phyloP scores from a whole-genome alignment of 495 filamentous ascomycete genomes.

The Podospora appendiculata region DNA sequence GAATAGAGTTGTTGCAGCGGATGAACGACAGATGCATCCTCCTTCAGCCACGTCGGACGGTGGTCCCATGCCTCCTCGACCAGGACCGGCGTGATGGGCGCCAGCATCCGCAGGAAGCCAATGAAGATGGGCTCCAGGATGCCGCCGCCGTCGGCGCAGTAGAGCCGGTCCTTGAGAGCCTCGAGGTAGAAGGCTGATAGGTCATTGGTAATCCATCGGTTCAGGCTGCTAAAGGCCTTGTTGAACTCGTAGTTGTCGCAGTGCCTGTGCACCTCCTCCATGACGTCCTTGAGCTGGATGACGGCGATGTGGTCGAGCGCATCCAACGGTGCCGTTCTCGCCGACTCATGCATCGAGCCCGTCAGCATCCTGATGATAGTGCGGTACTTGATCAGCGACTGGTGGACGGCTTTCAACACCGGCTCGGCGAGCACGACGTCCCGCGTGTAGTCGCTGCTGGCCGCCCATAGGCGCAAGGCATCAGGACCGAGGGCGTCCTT shows the following conservation, averaged over 20 bases:
- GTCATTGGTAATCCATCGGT: constrained; percentile 70
- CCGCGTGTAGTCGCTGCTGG: constrained; percentile 80
- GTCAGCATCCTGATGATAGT: constrained; percentile 82
- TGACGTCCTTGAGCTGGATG: constrained; percentile 58
- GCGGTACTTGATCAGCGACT: constrained; percentile 73
- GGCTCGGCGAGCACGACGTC: constrained; percentile 74
- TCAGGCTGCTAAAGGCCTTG: constrained; percentile 64
- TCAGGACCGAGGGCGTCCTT: constrained; percentile 59
- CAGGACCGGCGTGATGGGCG: constrained; percentile 74
- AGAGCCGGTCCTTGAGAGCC: constrained; percentile 80
- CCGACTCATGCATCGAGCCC: constrained; percentile 64
- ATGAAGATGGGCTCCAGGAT: constrained; percentile 63
- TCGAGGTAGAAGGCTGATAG: constrained; percentile 94
- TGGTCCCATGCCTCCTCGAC: constrained; percentile 85
- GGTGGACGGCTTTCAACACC: constrained; percentile 66
- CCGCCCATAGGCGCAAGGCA: constrained; percentile 87
- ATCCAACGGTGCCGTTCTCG: constrained; percentile 33
- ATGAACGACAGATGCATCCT: constrained; percentile 27
- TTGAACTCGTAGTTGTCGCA: constrained; percentile 74
- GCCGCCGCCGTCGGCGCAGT: constrained; percentile 62
- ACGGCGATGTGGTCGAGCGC: constrained; percentile 69
- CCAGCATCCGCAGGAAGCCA: constrained; percentile 66
- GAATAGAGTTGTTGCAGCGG: constrained; percentile 35
- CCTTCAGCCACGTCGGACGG: constrained; percentile 54
- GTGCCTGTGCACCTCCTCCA: constrained; percentile 48